These are phyloP conservation scores for Ganoderma meredithae DNA, from an alignment of 1,284 basidiomycete species.

Conservation along the genomic window DNA sequence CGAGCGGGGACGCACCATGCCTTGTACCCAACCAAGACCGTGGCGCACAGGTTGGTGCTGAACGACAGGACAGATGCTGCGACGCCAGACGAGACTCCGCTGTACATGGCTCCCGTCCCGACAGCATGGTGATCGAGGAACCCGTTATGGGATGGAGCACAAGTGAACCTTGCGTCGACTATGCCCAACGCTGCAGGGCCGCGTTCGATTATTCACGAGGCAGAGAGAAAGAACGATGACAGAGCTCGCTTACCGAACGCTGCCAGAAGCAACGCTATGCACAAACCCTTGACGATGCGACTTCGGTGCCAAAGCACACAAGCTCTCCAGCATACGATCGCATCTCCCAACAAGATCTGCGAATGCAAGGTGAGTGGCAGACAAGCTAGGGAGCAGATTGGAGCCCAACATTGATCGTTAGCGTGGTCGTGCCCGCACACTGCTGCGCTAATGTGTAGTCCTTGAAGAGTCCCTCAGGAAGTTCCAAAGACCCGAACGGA, in stretches of 20 bases:
- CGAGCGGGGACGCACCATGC: not conserved
- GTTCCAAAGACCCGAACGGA: not conserved
- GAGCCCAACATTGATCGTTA: not conserved
- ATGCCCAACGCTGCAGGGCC: not conserved
- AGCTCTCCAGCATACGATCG: constrained; percentile 4
- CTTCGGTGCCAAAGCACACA: not conserved
- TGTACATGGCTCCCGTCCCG: constrained; percentile 2
- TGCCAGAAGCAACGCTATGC: not conserved
- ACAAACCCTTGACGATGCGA: not conserved
- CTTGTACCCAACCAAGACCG: not conserved
- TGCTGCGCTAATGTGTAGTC: not conserved
- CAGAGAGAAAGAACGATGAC: not conserved
- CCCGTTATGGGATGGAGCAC: not conserved
- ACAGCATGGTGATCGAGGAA: not conserved
- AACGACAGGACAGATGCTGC: constrained; percentile 1
- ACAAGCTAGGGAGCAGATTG: too few species aligned
- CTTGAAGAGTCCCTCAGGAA: not conserved
- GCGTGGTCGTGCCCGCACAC: not conserved
- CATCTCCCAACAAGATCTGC: not conserved
- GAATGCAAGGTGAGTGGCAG: not conserved
- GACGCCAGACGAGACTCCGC: not conserved
- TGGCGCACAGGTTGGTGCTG: not conserved
- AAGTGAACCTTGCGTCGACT: not conserved
- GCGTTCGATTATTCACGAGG: not conserved
- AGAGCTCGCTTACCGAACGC: not conserved